Evolutionary conservation across 805 yeast species (phyloP).

Genomic region (Hermanozyma aechmeae): DNA sequence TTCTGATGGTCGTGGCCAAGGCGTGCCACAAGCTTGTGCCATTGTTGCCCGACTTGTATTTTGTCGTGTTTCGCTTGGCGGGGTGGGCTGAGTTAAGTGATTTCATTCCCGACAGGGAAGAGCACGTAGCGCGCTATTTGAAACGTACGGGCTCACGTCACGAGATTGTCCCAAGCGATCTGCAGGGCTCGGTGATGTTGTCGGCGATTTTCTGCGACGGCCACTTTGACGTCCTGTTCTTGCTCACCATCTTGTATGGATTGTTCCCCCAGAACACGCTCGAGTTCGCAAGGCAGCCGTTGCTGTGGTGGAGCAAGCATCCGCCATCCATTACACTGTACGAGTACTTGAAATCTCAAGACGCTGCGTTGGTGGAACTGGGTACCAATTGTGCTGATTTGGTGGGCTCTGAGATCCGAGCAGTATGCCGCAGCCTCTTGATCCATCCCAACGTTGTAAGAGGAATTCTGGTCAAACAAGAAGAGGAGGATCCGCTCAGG

Average conservation of each 20-base stretch:
- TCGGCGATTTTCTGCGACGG: conserved; percentile 11
- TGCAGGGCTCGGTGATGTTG: conserved; percentile 2
- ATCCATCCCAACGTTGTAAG: conserved; percentile 41
- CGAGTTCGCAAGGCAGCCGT: conserved; percentile 34
- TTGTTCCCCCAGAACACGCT: conserved; percentile 44
- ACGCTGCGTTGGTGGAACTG: too few relatives aligned
- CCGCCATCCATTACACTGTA: conserved; percentile 9
- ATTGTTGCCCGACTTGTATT: conserved; percentile 30
- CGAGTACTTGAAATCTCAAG: conserved; percentile 5
- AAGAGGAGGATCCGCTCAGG: conserved; percentile 9
- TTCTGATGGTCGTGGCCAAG: conserved; percentile 34
- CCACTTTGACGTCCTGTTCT: conserved; percentile 18
- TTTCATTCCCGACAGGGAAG: conserved; percentile 5
- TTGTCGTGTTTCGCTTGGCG: too few relatives aligned
- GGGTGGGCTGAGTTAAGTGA: conserved; percentile 16
- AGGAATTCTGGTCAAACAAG: conserved; percentile 15
- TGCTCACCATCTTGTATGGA: conserved; percentile 48
- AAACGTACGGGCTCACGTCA: neutral
- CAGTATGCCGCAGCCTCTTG: conserved; percentile 25
- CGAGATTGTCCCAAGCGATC: conserved; percentile 3
- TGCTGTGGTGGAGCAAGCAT: conserved; percentile 17
- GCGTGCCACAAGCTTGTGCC: conserved; percentile 26
- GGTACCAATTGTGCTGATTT: conserved; percentile 2
- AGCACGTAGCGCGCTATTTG: conserved; percentile 3
- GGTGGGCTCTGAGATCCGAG: conserved; percentile 10